phyloP scores from a whole-genome alignment of 371 early-diverging fungal species.

The Mortierella sp. region DNA sequence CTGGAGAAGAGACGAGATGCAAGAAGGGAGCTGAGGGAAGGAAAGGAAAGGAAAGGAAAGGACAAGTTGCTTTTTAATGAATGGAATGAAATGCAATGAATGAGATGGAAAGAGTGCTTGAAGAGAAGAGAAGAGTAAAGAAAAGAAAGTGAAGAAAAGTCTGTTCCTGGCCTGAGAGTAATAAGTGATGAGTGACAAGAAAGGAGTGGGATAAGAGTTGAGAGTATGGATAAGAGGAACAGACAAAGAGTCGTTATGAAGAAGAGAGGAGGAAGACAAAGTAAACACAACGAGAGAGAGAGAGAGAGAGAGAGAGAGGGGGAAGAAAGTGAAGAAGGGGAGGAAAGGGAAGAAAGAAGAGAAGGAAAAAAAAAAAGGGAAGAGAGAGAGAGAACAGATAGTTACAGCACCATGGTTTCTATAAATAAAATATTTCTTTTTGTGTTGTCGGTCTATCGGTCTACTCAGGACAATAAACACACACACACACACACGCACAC shows the following conservation, averaged over 20 bases:
- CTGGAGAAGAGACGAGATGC: not conserved
- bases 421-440: constrained; percentile 4
- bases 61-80: not conserved
- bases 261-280: not conserved
- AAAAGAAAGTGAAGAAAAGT: not conserved
- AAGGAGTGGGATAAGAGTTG: not conserved
- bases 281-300: not conserved
- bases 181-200: not conserved
- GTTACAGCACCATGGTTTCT: not conserved
- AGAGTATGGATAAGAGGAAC: not conserved
- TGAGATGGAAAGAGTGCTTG: not conserved
- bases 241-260: not conserved
- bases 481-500: no score
- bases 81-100: not conserved
- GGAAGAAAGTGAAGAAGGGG: not conserved
- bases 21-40: not conserved
- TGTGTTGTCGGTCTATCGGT: not conserved
- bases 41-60: not conserved
- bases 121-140: not conserved
- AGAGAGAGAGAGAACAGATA: not conserved
- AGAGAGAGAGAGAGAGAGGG: not conserved
- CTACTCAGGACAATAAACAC: constrained; percentile 1
- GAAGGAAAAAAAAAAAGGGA: not conserved
- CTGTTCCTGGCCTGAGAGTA: not conserved
- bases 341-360: not conserved